A percentile compares a stretch with the other conserved stretches of the same genome.
Evolutionary conservation across 169 alveolate genomes (phyloP).

Genomic region (Plasmodium coatneyi): DNA sequence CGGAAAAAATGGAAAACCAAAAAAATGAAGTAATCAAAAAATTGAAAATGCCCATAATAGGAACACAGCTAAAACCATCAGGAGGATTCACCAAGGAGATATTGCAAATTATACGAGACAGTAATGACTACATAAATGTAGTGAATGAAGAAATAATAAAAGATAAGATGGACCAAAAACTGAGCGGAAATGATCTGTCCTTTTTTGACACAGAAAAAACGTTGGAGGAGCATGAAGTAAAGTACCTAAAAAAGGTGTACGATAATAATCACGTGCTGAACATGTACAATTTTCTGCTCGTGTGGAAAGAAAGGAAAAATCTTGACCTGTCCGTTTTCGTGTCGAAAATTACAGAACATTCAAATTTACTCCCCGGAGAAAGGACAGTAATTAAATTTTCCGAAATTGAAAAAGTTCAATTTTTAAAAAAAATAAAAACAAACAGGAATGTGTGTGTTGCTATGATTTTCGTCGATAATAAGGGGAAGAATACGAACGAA

Average conservation of each 20-base stretch:
- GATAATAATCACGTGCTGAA: conserved; percentile 66
- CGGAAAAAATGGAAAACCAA: conserved; percentile 27
- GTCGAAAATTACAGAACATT: conserved; percentile 53
- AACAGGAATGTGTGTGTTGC: conserved; percentile 68
- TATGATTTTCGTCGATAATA: conserved; percentile 70
- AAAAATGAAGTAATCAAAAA: conserved; percentile 55
- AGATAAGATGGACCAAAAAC: conserved; percentile 43
- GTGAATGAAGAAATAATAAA: conserved; percentile 62
- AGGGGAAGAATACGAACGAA: conserved; percentile 15
- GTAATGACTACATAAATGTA: conserved; percentile 48
- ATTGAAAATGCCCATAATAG: conserved; percentile 55
- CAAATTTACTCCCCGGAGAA: conserved; percentile 59
- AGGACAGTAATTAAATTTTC: conserved; percentile 69
- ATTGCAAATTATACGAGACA: conserved; percentile 20
- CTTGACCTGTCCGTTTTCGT: conserved; percentile 61
- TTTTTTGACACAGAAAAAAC: conserved; percentile 61
- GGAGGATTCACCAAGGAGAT: conserved; percentile 73
- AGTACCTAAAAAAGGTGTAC: conserved; percentile 43
- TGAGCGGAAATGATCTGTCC: conserved; percentile 46
- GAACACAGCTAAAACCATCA: conserved; percentile 71
- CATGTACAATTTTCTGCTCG: conserved; percentile 49
- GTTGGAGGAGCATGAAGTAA: conserved; percentile 50
- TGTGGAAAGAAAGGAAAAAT: conserved; percentile 65
- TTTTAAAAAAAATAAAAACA: conserved; percentile 57
- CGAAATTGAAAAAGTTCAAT: conserved; percentile 58